phyloP scores from a whole-genome alignment of 2,329 filamentous ascomycete species.

The Pseudogymnoascus sp. region DNA sequence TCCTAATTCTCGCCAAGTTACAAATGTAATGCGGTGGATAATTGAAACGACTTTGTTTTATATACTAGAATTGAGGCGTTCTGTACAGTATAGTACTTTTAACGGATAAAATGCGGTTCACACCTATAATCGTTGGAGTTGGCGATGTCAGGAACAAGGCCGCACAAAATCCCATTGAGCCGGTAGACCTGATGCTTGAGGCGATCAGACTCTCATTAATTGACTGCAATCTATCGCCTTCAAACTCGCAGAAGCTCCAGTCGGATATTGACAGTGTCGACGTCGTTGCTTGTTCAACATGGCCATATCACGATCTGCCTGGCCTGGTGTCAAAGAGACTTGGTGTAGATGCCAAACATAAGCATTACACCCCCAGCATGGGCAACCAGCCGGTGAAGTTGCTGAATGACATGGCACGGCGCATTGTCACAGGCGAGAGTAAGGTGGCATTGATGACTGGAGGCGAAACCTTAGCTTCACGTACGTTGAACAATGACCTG shows the following conservation, averaged over 20 bases:
- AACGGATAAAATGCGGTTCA: conserved; percentile 6
- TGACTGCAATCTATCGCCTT: conserved; percentile 36
- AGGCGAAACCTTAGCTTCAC: conserved; percentile 55
- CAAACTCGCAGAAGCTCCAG: conserved; percentile 30
- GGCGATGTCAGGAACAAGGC: conserved; percentile 51
- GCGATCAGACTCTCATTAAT: conserved; percentile 44
- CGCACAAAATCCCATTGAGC: conserved; percentile 47
- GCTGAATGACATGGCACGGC: conserved; percentile 52
- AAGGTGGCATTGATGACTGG: conserved; percentile 53
- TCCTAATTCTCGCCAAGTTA: not conserved
- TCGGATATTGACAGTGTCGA: conserved; percentile 47
- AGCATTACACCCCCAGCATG: conserved; percentile 47
- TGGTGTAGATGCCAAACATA: conserved; percentile 38
- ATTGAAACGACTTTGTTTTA: not conserved
- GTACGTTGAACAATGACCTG: conserved; percentile 28
- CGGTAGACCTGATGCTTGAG: conserved; percentile 48
- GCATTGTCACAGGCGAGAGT: conserved; percentile 44
- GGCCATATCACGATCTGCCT: conserved; percentile 54
- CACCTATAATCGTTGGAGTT: conserved; percentile 53
- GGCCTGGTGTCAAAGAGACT: conserved; percentile 43
- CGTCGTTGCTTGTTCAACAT: conserved; percentile 56
- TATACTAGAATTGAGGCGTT: not conserved
- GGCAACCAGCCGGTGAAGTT: conserved; percentile 55
- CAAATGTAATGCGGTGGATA: not conserved
- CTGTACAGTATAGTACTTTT: not conserved